These are phyloP conservation scores for Pythium aphanidermatum DNA, from an alignment of 352 stramenopile species.

Conservation along the genomic window DNA sequence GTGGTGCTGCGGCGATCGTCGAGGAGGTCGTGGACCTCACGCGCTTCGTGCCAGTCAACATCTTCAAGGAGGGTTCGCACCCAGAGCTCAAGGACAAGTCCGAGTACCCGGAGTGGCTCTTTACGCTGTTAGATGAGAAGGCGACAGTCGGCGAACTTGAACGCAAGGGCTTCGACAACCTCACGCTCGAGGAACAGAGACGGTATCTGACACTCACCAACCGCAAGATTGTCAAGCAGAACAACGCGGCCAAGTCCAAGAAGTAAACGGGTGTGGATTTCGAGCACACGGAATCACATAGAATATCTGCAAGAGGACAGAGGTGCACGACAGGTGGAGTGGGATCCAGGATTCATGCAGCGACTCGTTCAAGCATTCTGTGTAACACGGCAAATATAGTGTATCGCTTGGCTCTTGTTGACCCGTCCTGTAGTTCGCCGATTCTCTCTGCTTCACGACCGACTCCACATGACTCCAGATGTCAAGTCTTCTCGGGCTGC, in stretches of 20 bases:
- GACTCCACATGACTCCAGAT: too few species aligned
- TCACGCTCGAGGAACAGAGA: constrained; percentile 70
- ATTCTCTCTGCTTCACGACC: too few species aligned
- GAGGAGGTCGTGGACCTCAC: constrained; percentile 74
- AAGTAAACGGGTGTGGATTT: constrained; percentile 41
- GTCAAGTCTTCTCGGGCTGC: too few species aligned
- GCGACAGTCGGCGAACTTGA: constrained; percentile 73
- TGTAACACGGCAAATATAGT: too few species aligned
- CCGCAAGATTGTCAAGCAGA: constrained; percentile 60
- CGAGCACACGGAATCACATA: constrained; percentile 3
- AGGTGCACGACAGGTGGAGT: too few species aligned
- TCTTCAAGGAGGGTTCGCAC: constrained; percentile 78
- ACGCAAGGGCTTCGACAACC: constrained; percentile 72
- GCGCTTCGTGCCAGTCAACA: constrained; percentile 77
- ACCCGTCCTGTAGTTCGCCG: too few species aligned
- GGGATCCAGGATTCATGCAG: too few species aligned
- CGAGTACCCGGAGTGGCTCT: constrained; percentile 85
- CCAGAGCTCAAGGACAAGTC: constrained; percentile 71
- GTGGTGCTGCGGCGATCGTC: constrained; percentile 35
- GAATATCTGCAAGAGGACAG: too few species aligned
- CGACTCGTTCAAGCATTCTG: too few species aligned
- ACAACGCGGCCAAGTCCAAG: constrained; percentile 81
- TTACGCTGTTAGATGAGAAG: constrained; percentile 68
- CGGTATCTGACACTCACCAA: constrained; percentile 74
- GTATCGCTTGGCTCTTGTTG: too few species aligned